Evolutionary conservation across 2,329 filamentous ascomycete genomes (phyloP), one percentile per base, ranked within the genome.

Genomic region (Sphaerulina vaccinii): DNA sequence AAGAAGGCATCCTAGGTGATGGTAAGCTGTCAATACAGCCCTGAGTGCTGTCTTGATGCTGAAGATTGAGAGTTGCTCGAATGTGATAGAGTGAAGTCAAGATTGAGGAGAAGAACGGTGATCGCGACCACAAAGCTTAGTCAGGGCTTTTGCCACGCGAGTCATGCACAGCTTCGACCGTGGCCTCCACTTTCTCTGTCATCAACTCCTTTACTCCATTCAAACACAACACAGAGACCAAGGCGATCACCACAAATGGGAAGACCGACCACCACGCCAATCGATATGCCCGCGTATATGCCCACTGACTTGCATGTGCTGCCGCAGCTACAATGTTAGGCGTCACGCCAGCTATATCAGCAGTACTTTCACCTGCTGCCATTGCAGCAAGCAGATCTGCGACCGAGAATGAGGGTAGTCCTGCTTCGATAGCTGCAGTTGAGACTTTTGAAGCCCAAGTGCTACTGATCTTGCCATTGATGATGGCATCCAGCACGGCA

Each of bases 151-250:
- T n/a, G n/a, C n/a, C n/a, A n/a, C n/a, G n/a, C n/a, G n/a, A n/a
- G n/a, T n/a, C n/a, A n/a, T n/a, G n/a, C n/a, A n/a, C n/a, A n/a
- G n/a, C n/a, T n/a, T 80, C 77, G 6, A 79, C 75, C 1, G 75
- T 78, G 19, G 76, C 77, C 62, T 80, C 77, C 3, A 80, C 73
- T 63, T 77, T 73, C 56, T 79, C 77, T 13, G 76, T 79, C 76
- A 79, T 79, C 39, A 79, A 62, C 40, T 79, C 75, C 54, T 71
- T 73, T 0, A 80, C 76, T 0, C 75, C 75, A 44, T 73, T 73
- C 62, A 79, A 58, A 48, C 72, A 70, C 10, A 64, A 67, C 4
- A 79, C 70, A 0, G 72, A 69, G 1, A 74, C 66, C 3, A 76
- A 65, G 1, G 75, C 77, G 19, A 80, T 57, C 3, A 78, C 74